These are phyloP conservation scores for Beauveria bassiana DNA, from an alignment of 2,329 filamentous ascomycete species.

Conservation along the genomic window DNA sequence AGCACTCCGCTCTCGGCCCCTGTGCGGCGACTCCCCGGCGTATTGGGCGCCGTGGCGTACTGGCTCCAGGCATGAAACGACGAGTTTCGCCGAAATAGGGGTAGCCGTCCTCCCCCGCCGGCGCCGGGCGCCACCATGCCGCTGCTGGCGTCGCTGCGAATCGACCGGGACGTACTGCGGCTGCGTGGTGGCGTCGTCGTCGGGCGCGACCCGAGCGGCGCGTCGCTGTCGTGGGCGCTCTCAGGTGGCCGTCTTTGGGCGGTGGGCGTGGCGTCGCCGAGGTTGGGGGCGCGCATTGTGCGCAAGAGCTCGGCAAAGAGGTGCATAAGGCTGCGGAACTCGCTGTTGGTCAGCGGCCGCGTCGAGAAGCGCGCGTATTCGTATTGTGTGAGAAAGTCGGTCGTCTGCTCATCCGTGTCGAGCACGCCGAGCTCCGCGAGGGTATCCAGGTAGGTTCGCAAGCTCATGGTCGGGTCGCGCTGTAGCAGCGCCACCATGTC, in stretches of 20 bases:
- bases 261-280: constrained; percentile 18
- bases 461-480: constrained; percentile 59
- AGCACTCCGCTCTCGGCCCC: constrained; percentile 24
- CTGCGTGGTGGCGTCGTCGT: constrained; percentile 35
- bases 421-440: constrained; percentile 61
- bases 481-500: constrained; percentile 62
- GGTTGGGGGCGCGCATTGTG: constrained; percentile 60
- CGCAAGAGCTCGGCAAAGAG: constrained; percentile 75
- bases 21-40: constrained; percentile 36
- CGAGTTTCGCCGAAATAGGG: constrained; percentile 28
- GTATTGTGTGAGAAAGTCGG: constrained; percentile 66
- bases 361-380: constrained; percentile 80
- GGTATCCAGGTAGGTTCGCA: constrained; percentile 71
- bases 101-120: constrained; percentile 11
- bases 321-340: constrained; percentile 75
- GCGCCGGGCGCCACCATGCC: not conserved
- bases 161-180: constrained; percentile 20
- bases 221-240: constrained; percentile 39
- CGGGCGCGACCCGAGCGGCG: constrained; percentile 33
- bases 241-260: constrained; percentile 21
- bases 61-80: constrained; percentile 37
- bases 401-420: constrained; percentile 28
- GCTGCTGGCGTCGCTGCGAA: constrained; percentile 21
- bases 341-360: constrained; percentile 54
- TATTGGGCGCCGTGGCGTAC: constrained; percentile 48